Conservation (phyloP, 148 eudicot species). For the Cornus suecica region DNA sequence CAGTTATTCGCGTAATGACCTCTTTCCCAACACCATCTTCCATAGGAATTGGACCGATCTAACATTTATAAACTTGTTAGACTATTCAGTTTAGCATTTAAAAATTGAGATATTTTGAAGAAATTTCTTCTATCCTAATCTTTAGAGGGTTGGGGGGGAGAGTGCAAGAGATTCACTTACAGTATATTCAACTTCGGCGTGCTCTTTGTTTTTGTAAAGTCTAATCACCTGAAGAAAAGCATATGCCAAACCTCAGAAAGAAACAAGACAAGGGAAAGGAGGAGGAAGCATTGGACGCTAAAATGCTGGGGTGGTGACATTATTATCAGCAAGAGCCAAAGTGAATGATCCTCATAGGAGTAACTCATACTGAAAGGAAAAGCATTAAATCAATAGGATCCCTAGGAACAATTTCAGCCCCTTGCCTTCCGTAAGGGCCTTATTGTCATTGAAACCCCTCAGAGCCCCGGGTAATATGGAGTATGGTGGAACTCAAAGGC, state of each 20-base stretch:
- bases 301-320: neutral
- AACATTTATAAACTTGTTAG: constrained; percentile 16
- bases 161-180: constrained; percentile 33
- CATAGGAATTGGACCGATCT: constrained; percentile 77
- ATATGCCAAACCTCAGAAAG: constrained; percentile 2
- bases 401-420: neutral
- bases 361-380: neutral
- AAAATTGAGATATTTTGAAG: neutral
- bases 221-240: constrained; percentile 52
- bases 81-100: constrained; percentile 13
- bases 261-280: neutral
- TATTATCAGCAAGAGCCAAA: neutral
- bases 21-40: constrained; percentile 59
- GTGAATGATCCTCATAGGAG: neutral
- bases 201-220: constrained; percentile 73
- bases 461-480: neutral
- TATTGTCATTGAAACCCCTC: neutral
- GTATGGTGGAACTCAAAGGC: neutral
- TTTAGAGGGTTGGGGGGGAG: neutral
- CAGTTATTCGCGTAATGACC: constrained; percentile 64
- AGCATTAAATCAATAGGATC: neutral
- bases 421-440: neutral
- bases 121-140: neutral
- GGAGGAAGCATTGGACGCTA: neutral
- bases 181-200: constrained; percentile 83